A percentile compares a stretch with the other conserved stretches of the same genome.
These are phyloP conservation scores for Penicillium sp. DNA, from an alignment of 2,329 filamentous ascomycete genomes.

Conservation along the genomic window DNA sequence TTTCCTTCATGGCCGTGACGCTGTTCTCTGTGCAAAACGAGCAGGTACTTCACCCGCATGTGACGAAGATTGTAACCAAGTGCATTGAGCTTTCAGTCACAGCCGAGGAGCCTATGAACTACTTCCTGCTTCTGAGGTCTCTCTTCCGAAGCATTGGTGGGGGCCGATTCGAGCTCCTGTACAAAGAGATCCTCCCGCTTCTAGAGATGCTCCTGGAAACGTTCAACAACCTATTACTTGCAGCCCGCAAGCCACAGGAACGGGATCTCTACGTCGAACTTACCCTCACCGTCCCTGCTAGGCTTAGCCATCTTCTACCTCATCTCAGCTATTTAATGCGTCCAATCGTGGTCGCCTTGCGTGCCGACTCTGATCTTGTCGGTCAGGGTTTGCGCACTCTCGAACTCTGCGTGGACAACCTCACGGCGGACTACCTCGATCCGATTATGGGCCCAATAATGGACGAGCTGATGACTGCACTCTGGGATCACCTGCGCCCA, in stretches of 20 bases:
- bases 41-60: slow-evolving; percentile 85
- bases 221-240: slow-evolving; percentile 84
- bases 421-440: slow-evolving; percentile 94
- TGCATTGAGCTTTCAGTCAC: slow-evolving; percentile 93
- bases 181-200: slow-evolving; percentile 92
- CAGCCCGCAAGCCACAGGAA: slow-evolving; percentile 80
- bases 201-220: slow-evolving; percentile 97
- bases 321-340: slow-evolving; percentile 96
- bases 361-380: slow-evolving; percentile 84
- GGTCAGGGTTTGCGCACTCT: slow-evolving; percentile 87
- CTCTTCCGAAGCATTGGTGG: slow-evolving; percentile 94
- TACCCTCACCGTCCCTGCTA: slow-evolving; percentile 86
- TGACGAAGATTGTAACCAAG: slow-evolving; percentile 93
- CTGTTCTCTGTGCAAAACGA: slow-evolving; percentile 92
- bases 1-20: slow-evolving; percentile 98
- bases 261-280: slow-evolving; percentile 94
- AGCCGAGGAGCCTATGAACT: slow-evolving; percentile 96
- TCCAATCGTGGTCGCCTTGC: slow-evolving; percentile 86
- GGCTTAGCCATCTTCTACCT: slow-evolving; percentile 85
- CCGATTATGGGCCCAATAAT: slow-evolving; percentile 99
- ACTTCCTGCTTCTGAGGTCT: slow-evolving; percentile 84
- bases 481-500: slow-evolving; percentile 91
- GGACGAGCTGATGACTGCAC: slow-evolving; percentile 92
- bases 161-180: slow-evolving; percentile 92
- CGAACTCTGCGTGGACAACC: slow-evolving; percentile 93